Conservation (phyloP, 192 early-diverging fungal genomes). For the Backusella tuberculispora region DNA sequence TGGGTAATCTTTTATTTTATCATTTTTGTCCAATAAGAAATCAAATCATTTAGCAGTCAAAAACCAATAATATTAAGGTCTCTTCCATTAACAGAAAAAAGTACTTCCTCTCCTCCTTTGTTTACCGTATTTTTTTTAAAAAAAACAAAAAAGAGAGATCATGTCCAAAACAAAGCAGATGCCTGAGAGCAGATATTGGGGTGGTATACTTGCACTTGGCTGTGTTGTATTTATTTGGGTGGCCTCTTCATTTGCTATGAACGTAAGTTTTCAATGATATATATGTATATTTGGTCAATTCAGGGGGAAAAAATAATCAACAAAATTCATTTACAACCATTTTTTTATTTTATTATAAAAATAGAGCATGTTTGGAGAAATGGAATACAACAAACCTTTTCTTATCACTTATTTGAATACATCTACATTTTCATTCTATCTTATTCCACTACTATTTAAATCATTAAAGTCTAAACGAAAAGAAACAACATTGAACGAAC, state of each 20-base stretch:
- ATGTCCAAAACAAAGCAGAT: constrained; percentile 15
- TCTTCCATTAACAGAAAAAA: not conserved
- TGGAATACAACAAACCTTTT: constrained; percentile 76
- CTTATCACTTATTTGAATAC: constrained; percentile 85
- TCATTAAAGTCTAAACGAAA: not conserved
- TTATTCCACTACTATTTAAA: constrained; percentile 49
- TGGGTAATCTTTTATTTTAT: constrained; percentile 16
- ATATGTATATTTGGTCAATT: not conserved
- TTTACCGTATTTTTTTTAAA: not conserved
- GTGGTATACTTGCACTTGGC: constrained; percentile 64
- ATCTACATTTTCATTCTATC: constrained; percentile 75
- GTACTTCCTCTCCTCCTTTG: not conserved
- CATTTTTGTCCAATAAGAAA: constrained; percentile 19
- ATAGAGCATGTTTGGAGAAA: constrained; percentile 71
- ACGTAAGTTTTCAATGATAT: constrained; percentile 47
- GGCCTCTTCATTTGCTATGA: constrained; percentile 77
- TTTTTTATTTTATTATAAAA: not conserved
- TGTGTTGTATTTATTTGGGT: constrained; percentile 84
- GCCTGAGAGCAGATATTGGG: constrained; percentile 19
- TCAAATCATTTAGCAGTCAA: not conserved
- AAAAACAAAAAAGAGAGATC: not conserved
- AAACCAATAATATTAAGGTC: not conserved
- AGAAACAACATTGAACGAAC: not conserved
- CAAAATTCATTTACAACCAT: no score
- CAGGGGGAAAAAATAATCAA: no score